Base-by-base conservation (phyloP, 306 rosid genomes). In the Lablab purpureus region DNA sequence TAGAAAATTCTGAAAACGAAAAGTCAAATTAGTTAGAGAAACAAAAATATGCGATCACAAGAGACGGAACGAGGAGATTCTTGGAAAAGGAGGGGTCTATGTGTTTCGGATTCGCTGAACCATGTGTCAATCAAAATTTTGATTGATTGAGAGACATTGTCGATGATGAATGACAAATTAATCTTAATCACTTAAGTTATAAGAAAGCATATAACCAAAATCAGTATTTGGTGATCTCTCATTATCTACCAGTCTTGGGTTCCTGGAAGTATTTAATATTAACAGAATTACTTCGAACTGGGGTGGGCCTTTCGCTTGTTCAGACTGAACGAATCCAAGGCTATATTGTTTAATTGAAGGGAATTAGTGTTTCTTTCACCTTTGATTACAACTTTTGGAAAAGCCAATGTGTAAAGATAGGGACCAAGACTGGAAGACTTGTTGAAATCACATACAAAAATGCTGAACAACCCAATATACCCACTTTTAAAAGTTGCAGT, bases 31-130 rank as follows among this genome's bases (percentile, higher is more conserved):
- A 49, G 43, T 19, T 82, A 63, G 58, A 71, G 64, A 71, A 58
- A 27, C 60, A 71, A 68, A 71, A 59, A 21, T 32, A 34, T 47
- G 79, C 22, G 43, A 45, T 73, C 58, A 55, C 80, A 84, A 75
- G 71, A 73, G 78, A 45, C 40, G 74, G 49, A 36, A 32, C 21
- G 18, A 74, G 69, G 64, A 71, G 60, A 72, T 73, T 55, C 67
- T 73, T 4, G 46, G 52, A 22, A 50, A 74, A 69, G 46, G 58
- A 4, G 81, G 89, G 93, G 83, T 85, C 93, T 83, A 71, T 83
- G 72, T 90, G 93, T 87, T 79, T 86, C 74, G 59, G 70, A 80
- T 80, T 84, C 28, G 82, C 58, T 71, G 88, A 84, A 83, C 90
- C 88, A 37, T 75, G 79, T 81, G 76, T 92, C 90, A 72, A 81